Evolutionary conservation across 208 protist species (phyloP).

Genomic region (Porcisia hertigi): DNA sequence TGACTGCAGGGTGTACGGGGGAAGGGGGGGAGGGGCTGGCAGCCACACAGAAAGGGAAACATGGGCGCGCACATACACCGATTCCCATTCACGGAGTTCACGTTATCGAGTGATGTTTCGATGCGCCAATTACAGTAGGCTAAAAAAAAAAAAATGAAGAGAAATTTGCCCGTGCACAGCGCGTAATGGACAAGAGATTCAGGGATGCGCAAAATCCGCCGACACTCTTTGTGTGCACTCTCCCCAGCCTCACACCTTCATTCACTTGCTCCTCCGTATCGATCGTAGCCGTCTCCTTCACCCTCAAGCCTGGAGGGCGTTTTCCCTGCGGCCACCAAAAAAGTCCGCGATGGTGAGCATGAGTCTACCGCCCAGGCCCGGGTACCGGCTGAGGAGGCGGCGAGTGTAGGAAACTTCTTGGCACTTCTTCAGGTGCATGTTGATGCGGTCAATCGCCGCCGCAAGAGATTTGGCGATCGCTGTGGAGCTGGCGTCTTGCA

Average conservation of each 20-base stretch:
- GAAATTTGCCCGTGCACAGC: background rate
- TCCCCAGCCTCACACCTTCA: background rate
- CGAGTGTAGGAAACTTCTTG: slow-evolving; percentile 37
- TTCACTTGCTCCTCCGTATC: background rate
- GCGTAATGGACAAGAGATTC: background rate
- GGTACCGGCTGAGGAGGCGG: slow-evolving; percentile 50
- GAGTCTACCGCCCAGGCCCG: slow-evolving; percentile 52
- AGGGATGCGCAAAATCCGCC: background rate
- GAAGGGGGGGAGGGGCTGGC: background rate
- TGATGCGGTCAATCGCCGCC: slow-evolving; percentile 28
- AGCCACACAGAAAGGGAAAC: background rate
- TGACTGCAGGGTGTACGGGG: too few relatives aligned
- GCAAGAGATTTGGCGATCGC: slow-evolving; percentile 30
- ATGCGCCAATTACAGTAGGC: background rate
- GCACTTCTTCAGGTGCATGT: slow-evolving; percentile 30
- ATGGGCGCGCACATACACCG: background rate
- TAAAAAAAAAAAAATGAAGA: background rate
- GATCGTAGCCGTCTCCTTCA: background rate
- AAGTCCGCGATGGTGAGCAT: slow-evolving; percentile 48
- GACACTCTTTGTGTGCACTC: too few relatives aligned
- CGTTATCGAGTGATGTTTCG: background rate
- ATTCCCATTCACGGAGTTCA: background rate
- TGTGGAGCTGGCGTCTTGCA: slow-evolving; percentile 35
- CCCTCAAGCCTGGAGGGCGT: background rate
- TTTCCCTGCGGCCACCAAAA: slow-evolving; percentile 6